Base-by-base conservation (phyloP, 2,329 filamentous ascomycete species). In the Acrocalymma vagum region DNA sequence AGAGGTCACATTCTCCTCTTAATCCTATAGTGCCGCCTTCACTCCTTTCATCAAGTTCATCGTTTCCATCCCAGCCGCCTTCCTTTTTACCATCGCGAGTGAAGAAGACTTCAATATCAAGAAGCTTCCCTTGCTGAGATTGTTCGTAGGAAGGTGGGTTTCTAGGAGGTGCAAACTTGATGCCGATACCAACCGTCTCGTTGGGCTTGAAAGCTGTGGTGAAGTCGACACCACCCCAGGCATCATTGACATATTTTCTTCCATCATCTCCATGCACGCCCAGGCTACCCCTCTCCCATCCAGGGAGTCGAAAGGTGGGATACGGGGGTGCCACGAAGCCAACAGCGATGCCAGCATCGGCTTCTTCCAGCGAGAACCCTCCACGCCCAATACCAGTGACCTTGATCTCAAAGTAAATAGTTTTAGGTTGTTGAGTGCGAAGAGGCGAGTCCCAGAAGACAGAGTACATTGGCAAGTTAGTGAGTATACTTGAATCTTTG, bases 261-360 rank as follows among this genome's bases (percentile, higher is more conserved):
- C 89, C 89, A 65, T 93, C 89, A 65, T 93, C 89, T 30, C 86
- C 84, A 63, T 93, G 89, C n/a, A 93, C 82, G 1, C 78, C 89
- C 10, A 92, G 60, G 49, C 83, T 86, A 13, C 81, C 88, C 22
- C 88, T 80, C 62, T 94, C 86, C 89, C 88, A 93, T 2, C 89
- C 89, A 0, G 89, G 89, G 45, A 92, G 78, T 6, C 89, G 80
- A 73, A 90, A 93, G 0, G 79, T 77, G 6, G 89, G 89, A 61
- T 91, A 93, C 6, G 89, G 89, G 31, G 86, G 80, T 1, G 87
- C 88, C 0, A 80, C 73, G 65, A 84, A 90, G 8, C 89, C 89
- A 8, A 93, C 63, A 0, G 84, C 86, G 1, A 92, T 72, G 25
- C 80, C 79, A 4, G 78, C 78, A 10, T 78, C 74, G 38, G 74